These are phyloP conservation scores for Aspergillus novoparasiticus DNA, from an alignment of 2,329 filamentous ascomycete species.

Conservation along the genomic window DNA sequence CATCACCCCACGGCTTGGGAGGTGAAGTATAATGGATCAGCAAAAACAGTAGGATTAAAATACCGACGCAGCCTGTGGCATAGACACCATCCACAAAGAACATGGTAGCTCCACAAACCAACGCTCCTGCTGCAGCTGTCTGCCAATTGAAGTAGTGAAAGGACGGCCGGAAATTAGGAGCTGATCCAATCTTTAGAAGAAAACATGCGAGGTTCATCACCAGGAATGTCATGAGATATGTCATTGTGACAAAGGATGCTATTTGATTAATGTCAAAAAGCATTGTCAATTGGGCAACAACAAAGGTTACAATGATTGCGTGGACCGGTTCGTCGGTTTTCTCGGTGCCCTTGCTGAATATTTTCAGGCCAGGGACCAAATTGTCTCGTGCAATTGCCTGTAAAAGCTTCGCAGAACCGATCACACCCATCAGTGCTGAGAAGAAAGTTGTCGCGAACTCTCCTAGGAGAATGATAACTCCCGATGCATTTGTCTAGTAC, in stretches of 20 bases:
- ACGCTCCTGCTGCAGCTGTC: conserved; percentile 72
- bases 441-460: conserved; percentile 84
- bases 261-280: conserved; percentile 85
- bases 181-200: conserved; percentile 80
- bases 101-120: conserved; percentile 81
- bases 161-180: conserved; percentile 83
- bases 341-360: conserved; percentile 74
- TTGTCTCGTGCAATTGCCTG: conserved; percentile 81
- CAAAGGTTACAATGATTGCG: conserved; percentile 75
- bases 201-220: conserved; percentile 89
- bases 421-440: conserved; percentile 83
- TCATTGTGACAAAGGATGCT: conserved; percentile 87
- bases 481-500: conserved; percentile 69
- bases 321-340: conserved; percentile 73
- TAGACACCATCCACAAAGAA: conserved; percentile 86
- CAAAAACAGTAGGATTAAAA: conserved; percentile 76
- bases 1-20: conserved; percentile 87
- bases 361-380: conserved; percentile 71
- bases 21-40: conserved; percentile 84
- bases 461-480: conserved; percentile 72
- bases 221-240: conserved; percentile 88
- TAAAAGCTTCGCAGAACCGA: conserved; percentile 80
- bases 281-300: conserved; percentile 76
- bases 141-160: conserved; percentile 90
- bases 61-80: conserved; percentile 71